These are phyloP conservation scores for Papiliotrema terrestris DNA, from an alignment of 1,284 basidiomycete genomes.

Conservation along the genomic window DNA sequence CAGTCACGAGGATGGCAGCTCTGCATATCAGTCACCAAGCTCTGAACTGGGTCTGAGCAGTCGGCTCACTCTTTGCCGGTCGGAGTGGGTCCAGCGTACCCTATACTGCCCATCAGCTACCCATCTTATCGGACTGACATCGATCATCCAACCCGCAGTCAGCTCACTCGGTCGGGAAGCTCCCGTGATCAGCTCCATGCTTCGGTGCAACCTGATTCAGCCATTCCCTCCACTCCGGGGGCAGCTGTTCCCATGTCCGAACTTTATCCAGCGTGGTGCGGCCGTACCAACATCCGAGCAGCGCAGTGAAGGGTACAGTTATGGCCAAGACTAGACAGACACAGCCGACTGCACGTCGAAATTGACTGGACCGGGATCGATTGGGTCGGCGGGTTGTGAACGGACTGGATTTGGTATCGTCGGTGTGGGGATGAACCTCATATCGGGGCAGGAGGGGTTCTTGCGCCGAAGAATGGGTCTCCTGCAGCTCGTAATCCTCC, in stretches of 20 bases:
- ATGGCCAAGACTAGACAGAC: conserved; percentile 25
- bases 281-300: conserved; percentile 26
- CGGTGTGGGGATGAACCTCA: conserved; percentile 6
- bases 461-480: conserved; percentile 7
- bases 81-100: conserved; percentile 74
- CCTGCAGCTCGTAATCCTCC: conserved; percentile 35
- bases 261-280: conserved; percentile 20
- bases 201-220: conserved; percentile 23
- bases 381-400: conserved; percentile 4
- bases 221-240: conserved; percentile 36
- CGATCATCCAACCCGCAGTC: neutral
- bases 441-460: conserved; percentile 45
- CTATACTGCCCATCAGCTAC: conserved; percentile 54
- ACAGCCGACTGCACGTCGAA: conserved; percentile 20
- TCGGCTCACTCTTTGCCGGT: conserved; percentile 66
- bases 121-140: neutral
- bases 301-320: conserved; percentile 19
- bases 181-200: conserved; percentile 19
- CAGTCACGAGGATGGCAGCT: conserved; percentile 70
- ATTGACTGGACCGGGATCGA: conserved; percentile 1
- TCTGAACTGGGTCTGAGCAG: neutral
- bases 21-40: conserved; percentile 18
- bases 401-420: neutral
- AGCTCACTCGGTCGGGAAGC: conserved; percentile 46
- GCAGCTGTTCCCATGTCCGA: conserved; percentile 29